Evolutionary conservation across 2,329 filamentous ascomycete species (phyloP).

Genomic region (Ophiostoma perfectum): DNA sequence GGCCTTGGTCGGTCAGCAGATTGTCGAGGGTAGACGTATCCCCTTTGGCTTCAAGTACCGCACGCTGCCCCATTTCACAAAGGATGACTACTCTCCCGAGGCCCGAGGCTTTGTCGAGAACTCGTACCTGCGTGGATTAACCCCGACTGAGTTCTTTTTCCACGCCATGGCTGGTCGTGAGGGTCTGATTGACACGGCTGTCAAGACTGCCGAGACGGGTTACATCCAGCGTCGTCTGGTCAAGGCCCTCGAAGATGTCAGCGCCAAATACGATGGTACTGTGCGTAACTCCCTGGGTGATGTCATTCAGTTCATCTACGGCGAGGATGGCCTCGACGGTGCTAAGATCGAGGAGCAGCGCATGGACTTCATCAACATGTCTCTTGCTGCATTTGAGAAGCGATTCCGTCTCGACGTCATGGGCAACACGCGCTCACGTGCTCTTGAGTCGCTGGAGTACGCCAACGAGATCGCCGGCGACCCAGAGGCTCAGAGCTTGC

Average conservation of each 20-base stretch:
- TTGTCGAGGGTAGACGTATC: conserved; percentile 97
- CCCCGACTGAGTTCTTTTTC: conserved; percentile 97
- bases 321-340: conserved; percentile 93
- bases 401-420: conserved; percentile 85
- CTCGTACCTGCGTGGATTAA: conserved; percentile 92
- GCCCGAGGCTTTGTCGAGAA: conserved; percentile 98
- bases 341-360: conserved; percentile 89
- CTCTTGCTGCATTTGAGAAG: conserved; percentile 68
- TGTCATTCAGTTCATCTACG: conserved; percentile 94
- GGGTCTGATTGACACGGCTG: conserved; percentile 98
- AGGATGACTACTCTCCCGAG: conserved; percentile 97
- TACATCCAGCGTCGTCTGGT: conserved; percentile 98
- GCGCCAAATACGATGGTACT: conserved; percentile 95
- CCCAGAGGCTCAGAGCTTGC: conserved; percentile 74
- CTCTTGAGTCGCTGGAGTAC: conserved; percentile 74
- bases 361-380: conserved; percentile 79
- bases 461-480: conserved; percentile 83
- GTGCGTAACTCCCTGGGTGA: conserved; percentile 96
- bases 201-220: conserved; percentile 98
- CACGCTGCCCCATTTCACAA: conserved; percentile 94
- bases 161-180: conserved; percentile 99
- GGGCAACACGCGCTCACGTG: conserved; percentile 52
- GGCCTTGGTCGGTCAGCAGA: conserved; percentile 94
- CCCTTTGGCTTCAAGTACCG: conserved; percentile 99
- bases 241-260: conserved; percentile 95